Evolutionary conservation across 1,139 yeast genomes (phyloP).

Genomic region (Protomyces inouyei): DNA sequence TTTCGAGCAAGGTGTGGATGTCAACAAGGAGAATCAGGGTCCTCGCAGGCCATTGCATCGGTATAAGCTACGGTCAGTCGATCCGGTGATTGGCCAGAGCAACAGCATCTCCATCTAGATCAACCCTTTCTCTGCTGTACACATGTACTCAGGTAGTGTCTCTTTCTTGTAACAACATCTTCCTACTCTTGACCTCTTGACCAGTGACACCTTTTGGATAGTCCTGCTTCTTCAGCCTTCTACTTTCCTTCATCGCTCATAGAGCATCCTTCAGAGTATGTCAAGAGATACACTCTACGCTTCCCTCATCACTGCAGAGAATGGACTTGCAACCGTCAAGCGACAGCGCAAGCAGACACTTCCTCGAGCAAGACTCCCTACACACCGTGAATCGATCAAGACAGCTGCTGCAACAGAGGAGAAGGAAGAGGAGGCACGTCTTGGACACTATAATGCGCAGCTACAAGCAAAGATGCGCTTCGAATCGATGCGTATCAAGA

Average conservation of each 20-base stretch:
- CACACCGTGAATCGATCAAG: not conserved
- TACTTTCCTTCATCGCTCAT: not conserved
- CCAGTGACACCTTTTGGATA: no score
- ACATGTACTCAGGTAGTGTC: no score
- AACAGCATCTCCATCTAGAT: not conserved
- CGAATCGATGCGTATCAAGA: not conserved
- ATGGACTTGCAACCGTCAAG: not conserved
- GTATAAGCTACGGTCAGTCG: not conserved
- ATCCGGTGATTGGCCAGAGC: not conserved
- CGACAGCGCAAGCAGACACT: not conserved
- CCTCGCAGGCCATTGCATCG: not conserved
- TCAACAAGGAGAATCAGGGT: not conserved
- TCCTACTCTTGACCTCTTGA: no score
- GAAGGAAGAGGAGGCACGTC: no score
- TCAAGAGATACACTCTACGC: not conserved
- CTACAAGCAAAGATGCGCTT: not conserved
- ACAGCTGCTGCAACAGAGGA: not conserved
- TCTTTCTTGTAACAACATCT: no score
- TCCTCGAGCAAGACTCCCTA: not conserved
- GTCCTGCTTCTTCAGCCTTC: no score
- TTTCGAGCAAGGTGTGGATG: not conserved
- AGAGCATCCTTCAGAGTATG: not conserved
- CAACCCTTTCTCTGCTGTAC: not conserved
- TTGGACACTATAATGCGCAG: not conserved
- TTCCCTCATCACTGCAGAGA: not conserved